Evolutionary conservation across 345 rosid species (phyloP).

Genomic region (Linum usitatissimum): DNA sequence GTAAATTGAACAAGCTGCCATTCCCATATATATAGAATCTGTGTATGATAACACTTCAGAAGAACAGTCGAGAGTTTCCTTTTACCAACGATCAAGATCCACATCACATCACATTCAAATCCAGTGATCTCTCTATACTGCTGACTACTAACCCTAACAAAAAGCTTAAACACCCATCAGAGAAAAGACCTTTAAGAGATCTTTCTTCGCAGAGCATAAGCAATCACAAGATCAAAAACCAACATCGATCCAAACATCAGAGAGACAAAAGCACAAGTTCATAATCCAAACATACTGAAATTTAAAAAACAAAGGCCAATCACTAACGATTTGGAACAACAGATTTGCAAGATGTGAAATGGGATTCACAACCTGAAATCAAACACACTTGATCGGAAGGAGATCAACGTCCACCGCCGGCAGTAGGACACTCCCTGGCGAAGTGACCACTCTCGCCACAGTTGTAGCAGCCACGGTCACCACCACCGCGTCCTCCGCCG

Average conservation of each 20-base stretch:
- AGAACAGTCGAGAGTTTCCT: background rate
- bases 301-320: background rate
- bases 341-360: background rate
- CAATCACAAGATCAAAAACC: background rate
- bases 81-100: background rate
- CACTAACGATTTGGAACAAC: background rate
- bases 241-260: background rate
- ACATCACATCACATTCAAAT: background rate
- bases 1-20: background rate
- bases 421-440: constrained; percentile 69
- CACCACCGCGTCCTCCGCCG: constrained; percentile 23
- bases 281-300: background rate
- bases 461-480: constrained; percentile 57
- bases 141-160: background rate
- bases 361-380: background rate
- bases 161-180: background rate
- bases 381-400: constrained; percentile 4
- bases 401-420: constrained; percentile 27
- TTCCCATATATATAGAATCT: background rate
- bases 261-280: background rate
- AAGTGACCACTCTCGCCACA: constrained; percentile 84
- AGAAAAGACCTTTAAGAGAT: background rate
- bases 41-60: background rate
- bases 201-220: background rate
- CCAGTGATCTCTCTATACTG: background rate